phyloP scores from a whole-genome alignment of 1,284 basidiomycete species.

The Wolfiporia cocos region DNA sequence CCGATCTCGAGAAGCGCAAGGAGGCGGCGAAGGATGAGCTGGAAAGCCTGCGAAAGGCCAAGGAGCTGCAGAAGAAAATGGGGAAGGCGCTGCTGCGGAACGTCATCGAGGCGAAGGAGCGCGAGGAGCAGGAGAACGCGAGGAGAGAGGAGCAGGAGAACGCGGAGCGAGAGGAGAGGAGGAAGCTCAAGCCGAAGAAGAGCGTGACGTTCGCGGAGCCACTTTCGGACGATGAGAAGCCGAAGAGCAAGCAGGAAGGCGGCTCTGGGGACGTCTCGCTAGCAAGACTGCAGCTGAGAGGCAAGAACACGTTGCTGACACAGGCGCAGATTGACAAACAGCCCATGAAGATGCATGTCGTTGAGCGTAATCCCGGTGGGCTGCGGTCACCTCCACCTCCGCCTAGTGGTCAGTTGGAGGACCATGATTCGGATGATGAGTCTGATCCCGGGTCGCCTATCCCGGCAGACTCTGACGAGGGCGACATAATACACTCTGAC shows the following conservation, averaged over 20 bases:
- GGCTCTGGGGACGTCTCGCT: slow-evolving; percentile 43
- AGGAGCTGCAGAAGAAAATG: slow-evolving; percentile 71
- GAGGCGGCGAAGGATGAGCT: slow-evolving; percentile 47
- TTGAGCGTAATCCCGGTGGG: slow-evolving; percentile 47
- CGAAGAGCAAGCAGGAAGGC: slow-evolving; percentile 11
- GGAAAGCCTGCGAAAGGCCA: slow-evolving; percentile 43
- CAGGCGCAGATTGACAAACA: slow-evolving; percentile 32
- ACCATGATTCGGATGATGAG: slow-evolving; percentile 45
- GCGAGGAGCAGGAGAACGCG: slow-evolving; percentile 29
- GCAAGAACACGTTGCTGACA: slow-evolving; percentile 33
- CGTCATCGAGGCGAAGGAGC: slow-evolving; percentile 35
- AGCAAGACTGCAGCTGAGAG: slow-evolving; percentile 37
- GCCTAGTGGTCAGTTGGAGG: slow-evolving; percentile 12
- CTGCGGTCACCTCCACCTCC: slow-evolving; percentile 18
- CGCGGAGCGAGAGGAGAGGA: slow-evolving; percentile 16
- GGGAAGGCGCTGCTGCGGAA: slow-evolving; percentile 57
- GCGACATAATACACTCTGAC: slow-evolving; percentile 25
- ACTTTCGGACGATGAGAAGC: slow-evolving; percentile 20
- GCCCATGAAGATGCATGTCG: slow-evolving; percentile 62
- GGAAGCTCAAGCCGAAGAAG: slow-evolving; percentile 41
- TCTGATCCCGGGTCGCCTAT: slow-evolving; percentile 28
- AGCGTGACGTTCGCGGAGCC: slow-evolving; percentile 57
- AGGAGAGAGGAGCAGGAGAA: slow-evolving; percentile 26
- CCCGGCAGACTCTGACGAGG: slow-evolving; percentile 44
- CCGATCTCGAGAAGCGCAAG: slow-evolving; percentile 43